phyloP scores from a whole-genome alignment of 495 filamentous ascomycete genomes.

The Neurospora sp. region DNA sequence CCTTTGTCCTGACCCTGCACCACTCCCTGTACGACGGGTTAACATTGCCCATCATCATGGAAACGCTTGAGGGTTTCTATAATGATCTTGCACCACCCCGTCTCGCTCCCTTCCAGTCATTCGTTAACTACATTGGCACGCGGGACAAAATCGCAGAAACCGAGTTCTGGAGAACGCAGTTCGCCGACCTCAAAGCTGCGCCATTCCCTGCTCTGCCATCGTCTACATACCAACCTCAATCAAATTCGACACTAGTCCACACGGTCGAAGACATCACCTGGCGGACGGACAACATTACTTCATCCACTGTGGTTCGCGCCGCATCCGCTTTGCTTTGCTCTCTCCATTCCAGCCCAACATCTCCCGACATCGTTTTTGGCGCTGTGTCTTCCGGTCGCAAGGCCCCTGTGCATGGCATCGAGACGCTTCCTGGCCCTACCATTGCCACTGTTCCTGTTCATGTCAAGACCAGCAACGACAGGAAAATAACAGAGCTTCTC shows the following conservation, averaged over 20 bases:
- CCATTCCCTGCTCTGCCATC: slow-evolving; percentile 49
- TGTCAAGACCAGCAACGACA: slow-evolving; percentile 23
- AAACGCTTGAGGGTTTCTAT: slow-evolving; percentile 37
- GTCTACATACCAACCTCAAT: slow-evolving; percentile 41
- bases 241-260: slow-evolving; percentile 35
- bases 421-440: slow-evolving; percentile 40
- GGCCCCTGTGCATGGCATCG: slow-evolving; percentile 33
- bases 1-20: slow-evolving; percentile 53
- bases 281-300: slow-evolving; percentile 30
- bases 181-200: slow-evolving; percentile 40
- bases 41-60: slow-evolving; percentile 45
- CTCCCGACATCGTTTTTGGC: slow-evolving; percentile 37
- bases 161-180: slow-evolving; percentile 28
- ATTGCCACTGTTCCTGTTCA: slow-evolving; percentile 51
- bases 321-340: slow-evolving; percentile 51
- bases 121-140: slow-evolving; percentile 31
- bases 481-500: slow-evolving; percentile 22
- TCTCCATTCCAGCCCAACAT: slow-evolving; percentile 26
- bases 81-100: slow-evolving; percentile 27
- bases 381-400: slow-evolving; percentile 42
- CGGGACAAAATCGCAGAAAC: slow-evolving; percentile 20
- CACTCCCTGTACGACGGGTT: slow-evolving; percentile 63
- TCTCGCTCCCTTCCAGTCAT: slow-evolving; percentile 33
- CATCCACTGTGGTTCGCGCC: slow-evolving; percentile 48
- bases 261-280: slow-evolving; percentile 36